phyloP scores from a whole-genome alignment of 2,329 filamentous ascomycete species.

The Cladosporium phlei region DNA sequence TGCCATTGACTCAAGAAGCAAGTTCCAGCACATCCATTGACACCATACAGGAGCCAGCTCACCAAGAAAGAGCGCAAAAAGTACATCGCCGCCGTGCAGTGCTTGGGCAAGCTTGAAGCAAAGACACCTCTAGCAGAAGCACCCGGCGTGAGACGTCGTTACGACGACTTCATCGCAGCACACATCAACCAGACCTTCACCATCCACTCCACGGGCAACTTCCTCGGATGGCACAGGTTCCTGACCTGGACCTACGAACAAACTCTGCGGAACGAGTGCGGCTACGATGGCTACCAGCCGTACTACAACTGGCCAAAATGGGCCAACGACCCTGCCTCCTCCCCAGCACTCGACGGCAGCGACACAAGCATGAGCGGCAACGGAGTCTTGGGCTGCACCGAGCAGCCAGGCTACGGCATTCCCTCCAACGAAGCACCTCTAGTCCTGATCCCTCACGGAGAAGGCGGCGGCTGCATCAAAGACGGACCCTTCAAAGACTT shows the following conservation, averaged over 20 bases:
- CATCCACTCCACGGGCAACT: slow-evolving; percentile 27
- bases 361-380: slow-evolving; percentile 37
- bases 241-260: slow-evolving; percentile 41
- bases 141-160: slow-evolving; percentile 27
- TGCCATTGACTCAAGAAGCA: not conserved
- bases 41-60: slow-evolving; percentile 20
- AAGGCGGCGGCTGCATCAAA: slow-evolving; percentile 51
- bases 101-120: slow-evolving; percentile 14
- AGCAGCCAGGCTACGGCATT: slow-evolving; percentile 14
- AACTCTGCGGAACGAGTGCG: slow-evolving; percentile 41
- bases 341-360: slow-evolving; percentile 54
- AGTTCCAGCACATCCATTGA: too few relatives aligned
- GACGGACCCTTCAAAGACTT: slow-evolving; percentile 48
- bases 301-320: slow-evolving; percentile 49
- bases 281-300: slow-evolving; percentile 39
- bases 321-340: slow-evolving; percentile 40
- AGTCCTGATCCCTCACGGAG: slow-evolving; percentile 35
- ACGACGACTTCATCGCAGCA: slow-evolving; percentile 29
- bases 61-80: slow-evolving; percentile 20
- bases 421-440: slow-evolving; percentile 12
- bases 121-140: slow-evolving; percentile 14
- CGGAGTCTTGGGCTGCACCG: slow-evolving; percentile 17
- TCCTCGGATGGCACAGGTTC: slow-evolving; percentile 42
- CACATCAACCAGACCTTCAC: slow-evolving; percentile 26
- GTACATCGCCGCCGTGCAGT: slow-evolving; percentile 19